These are phyloP conservation scores for Skeletonema marinoi DNA, from an alignment of 108 stramenopile genomes.

Conservation along the genomic window DNA sequence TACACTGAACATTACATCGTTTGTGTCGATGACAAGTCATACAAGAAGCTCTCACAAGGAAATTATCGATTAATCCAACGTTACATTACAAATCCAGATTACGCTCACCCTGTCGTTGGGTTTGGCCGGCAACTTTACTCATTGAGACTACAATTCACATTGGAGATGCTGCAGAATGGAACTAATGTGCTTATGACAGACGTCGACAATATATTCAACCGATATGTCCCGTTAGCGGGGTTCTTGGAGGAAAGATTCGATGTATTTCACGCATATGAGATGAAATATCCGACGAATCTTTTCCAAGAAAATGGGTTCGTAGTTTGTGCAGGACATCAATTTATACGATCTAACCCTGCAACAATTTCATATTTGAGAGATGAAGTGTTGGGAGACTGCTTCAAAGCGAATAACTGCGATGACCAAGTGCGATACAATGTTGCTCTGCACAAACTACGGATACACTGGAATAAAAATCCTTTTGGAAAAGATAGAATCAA, in stretches of 20 bases:
- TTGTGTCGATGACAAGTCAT: neutral
- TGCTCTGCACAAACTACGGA: constrained; percentile 7
- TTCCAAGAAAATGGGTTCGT: constrained; percentile 42
- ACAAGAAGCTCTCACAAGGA: neutral
- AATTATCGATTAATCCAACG: constrained; percentile 1
- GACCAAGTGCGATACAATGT: constrained; percentile 54
- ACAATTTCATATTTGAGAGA: constrained; percentile 32
- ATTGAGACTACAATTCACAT: constrained; percentile 27
- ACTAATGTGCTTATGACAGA: constrained; percentile 44
- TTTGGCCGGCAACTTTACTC: neutral
- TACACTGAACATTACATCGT: constrained; percentile 10
- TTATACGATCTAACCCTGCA: constrained; percentile 26
- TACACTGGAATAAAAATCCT: constrained; percentile 30
- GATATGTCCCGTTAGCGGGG: constrained; percentile 16
- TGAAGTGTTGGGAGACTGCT: constrained; percentile 35
- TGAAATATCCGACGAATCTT: constrained; percentile 23
- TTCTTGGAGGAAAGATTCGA: constrained; percentile 28
- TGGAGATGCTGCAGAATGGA: constrained; percentile 35
- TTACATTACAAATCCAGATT: constrained; percentile 1
- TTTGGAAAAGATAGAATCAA: neutral
- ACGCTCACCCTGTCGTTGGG: neutral
- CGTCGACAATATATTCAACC: constrained; percentile 52
- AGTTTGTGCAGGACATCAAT: constrained; percentile 53
- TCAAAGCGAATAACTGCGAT: constrained; percentile 31
- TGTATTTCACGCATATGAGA: constrained; percentile 44